Base-by-base conservation (phyloP, 75 land plant species). In the Pinus taeda region DNA sequence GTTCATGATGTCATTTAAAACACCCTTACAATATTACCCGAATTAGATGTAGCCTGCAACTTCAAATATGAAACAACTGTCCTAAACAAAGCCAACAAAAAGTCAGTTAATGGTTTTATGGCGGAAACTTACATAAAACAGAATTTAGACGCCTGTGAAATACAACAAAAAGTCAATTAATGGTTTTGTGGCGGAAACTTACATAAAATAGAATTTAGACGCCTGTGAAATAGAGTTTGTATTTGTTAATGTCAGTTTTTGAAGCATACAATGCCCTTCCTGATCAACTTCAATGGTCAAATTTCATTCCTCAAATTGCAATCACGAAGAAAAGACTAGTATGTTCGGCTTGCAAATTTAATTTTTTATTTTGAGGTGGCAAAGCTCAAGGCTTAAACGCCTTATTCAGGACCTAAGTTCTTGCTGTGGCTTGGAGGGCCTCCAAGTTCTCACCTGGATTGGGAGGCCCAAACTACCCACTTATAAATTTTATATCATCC, bases 121-220 rank as follows among this genome's bases (percentile, higher is more conserved):
- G n/a, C 42, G 71, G 21, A 69, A 69, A 42, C 71, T 69, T 69
- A 69, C 71, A 69, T 18, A 36, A 69, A 2, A 69, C 21, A 20
- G 12, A 30, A 37, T 13, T 21, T 21, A 45, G 42, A 69, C n/a
- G 49, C 49, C 33, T 45, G 8, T 15, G 15, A 17, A 4, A 3
- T 64, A 29, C 39, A 42, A 67, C 20, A 20, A 39, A 39, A 67
- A 36, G 14, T 42, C 0, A 66, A 15, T 0, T 33, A 20, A 37
- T 18, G 11, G 20, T 26, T 39, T 15, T 37, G 20, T 3, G 21
- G 20, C 39, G 71, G n/a, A 67, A 67, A 67, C 71, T 67, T 67
- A 67, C 71, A 67, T 17, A 36, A 67, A 2, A 67, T 11, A 18
- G 11, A 30, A 36, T 13, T 21, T 45, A 45, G 39, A 67, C 20